phyloP scores from a whole-genome alignment of 2,329 filamentous ascomycete genomes.

The Aspergillus sp. region DNA sequence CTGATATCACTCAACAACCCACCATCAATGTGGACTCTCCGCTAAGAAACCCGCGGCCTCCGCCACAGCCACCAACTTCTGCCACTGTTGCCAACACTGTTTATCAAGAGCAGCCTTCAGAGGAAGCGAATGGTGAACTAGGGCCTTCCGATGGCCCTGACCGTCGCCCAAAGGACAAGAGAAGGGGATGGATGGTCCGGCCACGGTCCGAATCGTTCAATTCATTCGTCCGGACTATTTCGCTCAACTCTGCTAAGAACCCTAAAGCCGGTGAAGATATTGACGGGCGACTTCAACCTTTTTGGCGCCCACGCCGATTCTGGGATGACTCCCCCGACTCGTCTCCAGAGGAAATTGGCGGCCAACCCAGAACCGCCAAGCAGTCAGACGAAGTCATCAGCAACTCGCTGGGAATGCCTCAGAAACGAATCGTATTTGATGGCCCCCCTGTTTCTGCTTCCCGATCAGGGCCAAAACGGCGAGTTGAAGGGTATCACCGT shows the following conservation, averaged over 20 bases:
- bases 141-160: constrained; percentile 22
- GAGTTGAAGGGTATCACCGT: constrained; percentile 24
- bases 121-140: constrained; percentile 1
- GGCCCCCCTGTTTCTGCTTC: constrained; percentile 38
- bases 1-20: constrained; percentile 20
- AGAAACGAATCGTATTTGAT: constrained; percentile 45
- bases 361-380: constrained; percentile 5
- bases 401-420: constrained; percentile 58
- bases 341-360: constrained; percentile 9
- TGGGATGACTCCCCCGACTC: constrained; percentile 57
- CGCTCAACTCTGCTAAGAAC: constrained; percentile 42
- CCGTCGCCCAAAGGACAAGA: constrained; percentile 38
- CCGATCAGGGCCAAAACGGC: constrained; percentile 31
- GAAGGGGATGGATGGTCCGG: constrained; percentile 38
- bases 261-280: constrained; percentile 44
- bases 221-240: constrained; percentile 39
- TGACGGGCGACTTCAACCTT: constrained; percentile 56
- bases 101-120: constrained; percentile 40
- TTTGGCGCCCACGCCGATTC: constrained; percentile 64
- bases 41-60: constrained; percentile 58
- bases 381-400: constrained; percentile 48
- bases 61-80: constrained; percentile 57
- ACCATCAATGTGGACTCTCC: constrained; percentile 53
- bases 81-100: constrained; percentile 53
- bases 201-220: constrained; percentile 43